Evolutionary conservation across 192 early-diverging fungal species (phyloP).

Genomic region (Podila epicladia): DNA sequence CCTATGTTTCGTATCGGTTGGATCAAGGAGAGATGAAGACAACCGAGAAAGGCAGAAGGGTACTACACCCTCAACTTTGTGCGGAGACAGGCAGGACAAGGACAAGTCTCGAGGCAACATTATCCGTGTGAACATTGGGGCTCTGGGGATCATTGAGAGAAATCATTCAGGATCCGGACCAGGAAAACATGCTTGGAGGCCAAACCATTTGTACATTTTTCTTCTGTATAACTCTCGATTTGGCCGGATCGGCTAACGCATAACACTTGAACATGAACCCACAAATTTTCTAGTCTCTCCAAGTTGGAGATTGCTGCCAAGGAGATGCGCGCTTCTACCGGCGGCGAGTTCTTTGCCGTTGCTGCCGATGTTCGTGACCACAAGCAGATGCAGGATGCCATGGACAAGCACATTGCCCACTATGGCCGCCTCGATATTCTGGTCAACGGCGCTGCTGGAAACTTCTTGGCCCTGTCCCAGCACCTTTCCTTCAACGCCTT

Average conservation of each 20-base stretch:
- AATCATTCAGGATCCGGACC: no score
- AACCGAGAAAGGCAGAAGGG: no score
- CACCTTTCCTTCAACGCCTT: constrained; percentile 76
- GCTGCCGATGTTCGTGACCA: constrained; percentile 73
- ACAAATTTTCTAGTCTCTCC: constrained; percentile 31
- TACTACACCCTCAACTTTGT: no score
- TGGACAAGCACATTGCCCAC: constrained; percentile 65
- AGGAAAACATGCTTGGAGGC: no score
- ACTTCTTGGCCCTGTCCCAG: constrained; percentile 76
- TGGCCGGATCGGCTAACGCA: no score
- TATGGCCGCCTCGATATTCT: constrained; percentile 77
- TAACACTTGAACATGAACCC: not conserved
- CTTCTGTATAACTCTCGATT: no score
- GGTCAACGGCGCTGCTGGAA: constrained; percentile 69
- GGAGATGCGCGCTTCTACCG: constrained; percentile 66
- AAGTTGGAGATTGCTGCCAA: constrained; percentile 74
- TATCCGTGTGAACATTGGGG: no score
- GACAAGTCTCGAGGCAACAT: no score
- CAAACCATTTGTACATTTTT: no score
- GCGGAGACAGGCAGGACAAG: no score
- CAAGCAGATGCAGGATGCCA: constrained; percentile 65
- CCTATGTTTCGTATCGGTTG: not conserved
- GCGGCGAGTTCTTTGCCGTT: constrained; percentile 61
- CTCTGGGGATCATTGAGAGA: no score
- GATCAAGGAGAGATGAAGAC: no score